phyloP scores from a whole-genome alignment of 2,329 filamentous ascomycete genomes.

The Curvularia spicifera region DNA sequence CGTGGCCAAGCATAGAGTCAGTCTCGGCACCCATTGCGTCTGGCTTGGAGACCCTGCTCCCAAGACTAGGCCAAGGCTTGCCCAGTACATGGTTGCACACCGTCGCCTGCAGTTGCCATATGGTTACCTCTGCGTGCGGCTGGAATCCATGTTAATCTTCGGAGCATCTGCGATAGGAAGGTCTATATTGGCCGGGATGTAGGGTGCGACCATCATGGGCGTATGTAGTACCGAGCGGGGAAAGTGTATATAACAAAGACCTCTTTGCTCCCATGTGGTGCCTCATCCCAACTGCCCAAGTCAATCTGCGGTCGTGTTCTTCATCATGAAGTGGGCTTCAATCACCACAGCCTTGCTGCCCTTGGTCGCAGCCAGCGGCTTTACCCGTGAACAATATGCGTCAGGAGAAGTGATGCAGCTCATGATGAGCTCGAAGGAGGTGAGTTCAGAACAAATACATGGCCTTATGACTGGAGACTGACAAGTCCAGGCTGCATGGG shows the following conservation, averaged over 20 bases:
- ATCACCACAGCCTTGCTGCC: slow-evolving; percentile 41
- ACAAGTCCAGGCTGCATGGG: slow-evolving; percentile 39
- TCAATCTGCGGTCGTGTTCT: slow-evolving; percentile 29
- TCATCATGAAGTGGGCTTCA: slow-evolving; percentile 44
- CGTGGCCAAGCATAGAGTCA: slow-evolving; percentile 26
- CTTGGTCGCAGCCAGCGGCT: slow-evolving; percentile 38
- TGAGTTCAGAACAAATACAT: slow-evolving; percentile 8
- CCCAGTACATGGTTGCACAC: slow-evolving; percentile 17
- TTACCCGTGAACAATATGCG: slow-evolving; percentile 40
- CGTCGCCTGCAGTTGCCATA: slow-evolving; percentile 21
- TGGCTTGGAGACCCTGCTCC: slow-evolving; percentile 11
- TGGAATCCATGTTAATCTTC: slow-evolving; percentile 42
- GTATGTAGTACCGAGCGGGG: slow-evolving; percentile 10
- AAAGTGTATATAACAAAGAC: slow-evolving; percentile 24
- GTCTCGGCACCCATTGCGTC: slow-evolving; percentile 22
- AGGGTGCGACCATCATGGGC: background rate
- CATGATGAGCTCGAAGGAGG: slow-evolving; percentile 47
- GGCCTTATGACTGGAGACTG: slow-evolving; percentile 6
- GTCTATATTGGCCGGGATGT: slow-evolving; percentile 23
- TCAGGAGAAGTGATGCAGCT: slow-evolving; percentile 44
- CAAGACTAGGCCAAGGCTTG: slow-evolving; percentile 29
- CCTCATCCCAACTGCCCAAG: slow-evolving; percentile 32
- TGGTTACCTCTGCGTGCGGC: slow-evolving; percentile 29
- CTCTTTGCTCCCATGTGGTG: slow-evolving; percentile 18
- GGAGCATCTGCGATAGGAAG: slow-evolving; percentile 45